A percentile compares a stretch with the other conserved stretches of the same genome.
These are phyloP conservation scores for maize (Zea mays) DNA, from an alignment of 176 grass and related monocot genomes.

Conservation along the genomic window DNA sequence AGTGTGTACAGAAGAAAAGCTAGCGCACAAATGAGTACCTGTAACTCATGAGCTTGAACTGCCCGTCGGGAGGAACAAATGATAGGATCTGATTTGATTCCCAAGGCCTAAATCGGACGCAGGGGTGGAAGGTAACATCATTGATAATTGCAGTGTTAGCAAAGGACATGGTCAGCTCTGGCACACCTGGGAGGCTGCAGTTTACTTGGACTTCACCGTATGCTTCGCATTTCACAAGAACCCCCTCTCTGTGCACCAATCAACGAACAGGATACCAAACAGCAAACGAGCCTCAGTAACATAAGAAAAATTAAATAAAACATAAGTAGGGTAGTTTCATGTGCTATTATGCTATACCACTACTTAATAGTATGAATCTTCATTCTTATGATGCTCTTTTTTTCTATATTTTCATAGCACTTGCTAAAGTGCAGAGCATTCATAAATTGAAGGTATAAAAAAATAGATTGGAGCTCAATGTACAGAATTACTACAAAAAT, in stretches of 20 bases:
- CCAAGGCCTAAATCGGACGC: slow-evolving; percentile 87
- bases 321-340: not conserved
- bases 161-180: slow-evolving; percentile 89
- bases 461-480: not conserved
- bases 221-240: too few species aligned
- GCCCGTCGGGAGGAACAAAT: slow-evolving; percentile 86
- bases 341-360: slow-evolving; percentile 12
- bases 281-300: not conserved
- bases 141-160: slow-evolving; percentile 69
- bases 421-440: not conserved
- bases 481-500: slow-evolving; percentile 5
- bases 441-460: not conserved
- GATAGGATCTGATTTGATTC: slow-evolving; percentile 72
- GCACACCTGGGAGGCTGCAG: slow-evolving; percentile 78
- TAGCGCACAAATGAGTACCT: slow-evolving; percentile 48
- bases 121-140: slow-evolving; percentile 89
- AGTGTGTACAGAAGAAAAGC: slow-evolving; percentile 8
- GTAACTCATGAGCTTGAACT: slow-evolving; percentile 93
- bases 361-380: not conserved
- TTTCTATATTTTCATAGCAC: not conserved
- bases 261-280: slow-evolving; percentile 5
- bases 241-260: slow-evolving; percentile 58
- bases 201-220: slow-evolving; percentile 92
- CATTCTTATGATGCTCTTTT: not conserved
- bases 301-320: not conserved